These are phyloP conservation scores for Candida tammaniensis DNA, from an alignment of 805 yeast genomes.

Conservation along the genomic window DNA sequence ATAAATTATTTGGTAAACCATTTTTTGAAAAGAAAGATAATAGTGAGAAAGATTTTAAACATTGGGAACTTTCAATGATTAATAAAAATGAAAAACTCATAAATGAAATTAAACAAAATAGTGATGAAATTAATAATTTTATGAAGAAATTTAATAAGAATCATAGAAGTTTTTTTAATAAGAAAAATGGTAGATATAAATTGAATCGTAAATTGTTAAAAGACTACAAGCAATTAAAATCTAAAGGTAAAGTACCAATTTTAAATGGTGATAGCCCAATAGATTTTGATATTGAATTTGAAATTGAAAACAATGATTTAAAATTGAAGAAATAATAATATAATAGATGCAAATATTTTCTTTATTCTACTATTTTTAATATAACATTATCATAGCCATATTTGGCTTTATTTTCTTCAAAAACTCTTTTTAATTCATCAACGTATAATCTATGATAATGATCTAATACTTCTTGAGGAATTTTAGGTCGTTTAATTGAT, in stretches of 20 bases:
- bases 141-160: slow-evolving; percentile 10
- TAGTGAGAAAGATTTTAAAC: slow-evolving; percentile 26
- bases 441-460: slow-evolving; percentile 72
- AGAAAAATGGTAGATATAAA: slow-evolving; percentile 18
- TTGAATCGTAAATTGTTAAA: slow-evolving; percentile 33
- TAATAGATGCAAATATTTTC: too few species aligned
- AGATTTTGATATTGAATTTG: slow-evolving; percentile 13
- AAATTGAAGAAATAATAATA: slow-evolving; percentile 8
- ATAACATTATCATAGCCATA: slow-evolving; percentile 52
- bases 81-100: slow-evolving; percentile 15
- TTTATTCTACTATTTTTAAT: slow-evolving; percentile 40
- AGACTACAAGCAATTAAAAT: slow-evolving; percentile 28
- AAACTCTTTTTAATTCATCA: slow-evolving; percentile 58
- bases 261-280: slow-evolving; percentile 3
- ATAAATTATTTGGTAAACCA: slow-evolving; percentile 30
- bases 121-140: slow-evolving; percentile 11
- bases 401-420: slow-evolving; percentile 59
- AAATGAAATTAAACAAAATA: slow-evolving; percentile 9
- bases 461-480: slow-evolving; percentile 48
- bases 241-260: slow-evolving; percentile 23
- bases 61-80: slow-evolving; percentile 32
- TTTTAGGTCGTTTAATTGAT: slow-evolving; percentile 21
- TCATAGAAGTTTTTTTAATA: slow-evolving; percentile 11
- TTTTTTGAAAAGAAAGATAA: slow-evolving; percentile 27
- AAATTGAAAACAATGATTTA: slow-evolving; percentile 7